Base-by-base conservation (phyloP, 306 rosid species). In the Gynostemma pentaphyllum region DNA sequence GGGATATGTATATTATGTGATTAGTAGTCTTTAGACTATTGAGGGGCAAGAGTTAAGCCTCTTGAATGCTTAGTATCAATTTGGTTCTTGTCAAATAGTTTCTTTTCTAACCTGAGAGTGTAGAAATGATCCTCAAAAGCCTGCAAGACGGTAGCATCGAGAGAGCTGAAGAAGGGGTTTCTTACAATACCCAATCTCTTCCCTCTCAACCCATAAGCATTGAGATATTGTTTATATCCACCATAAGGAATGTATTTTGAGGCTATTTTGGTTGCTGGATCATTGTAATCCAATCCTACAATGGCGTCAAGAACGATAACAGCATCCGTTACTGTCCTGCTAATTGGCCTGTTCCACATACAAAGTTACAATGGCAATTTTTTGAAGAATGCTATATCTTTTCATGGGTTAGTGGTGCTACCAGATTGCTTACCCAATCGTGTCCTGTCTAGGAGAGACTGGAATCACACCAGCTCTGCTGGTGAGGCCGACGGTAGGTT, bases 321-420 rank as follows among this genome's bases (percentile, higher is more conserved):
- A 24, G 86, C 89, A 74, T 89, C 97, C 5, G 87, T 80, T 30
- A 86, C 92, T 11, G 86, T 86, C 70, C 92, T 86, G 49, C 92
- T 69, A 46, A 89, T 75, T 26, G 97, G 89, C 72, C 95, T 86
- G 79, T 37, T 59, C 37, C 47, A 59, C 45, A 57, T 21, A 5
- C 32, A 41, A 57, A 57, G 45, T 21, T 21, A 37, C 5, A 18
- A 21, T 19, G 12, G 21, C 24, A n/a, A n/a, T n/a, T n/a, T n/a
- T n/a, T n/a, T n/a, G 9, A 44, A 16, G 2, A 62, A 16, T 28
- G 10, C n/a, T n/a, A n/a, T n/a, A n/a, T n/a, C n/a, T 42, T 45
- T 26, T 14, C 12, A 15, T 62, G 39, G 44, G 24, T 23, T 62
- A 27, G 62, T 5, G n/a, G n/a, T n/a, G n/a, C n/a, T 32, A 44